Percentiles rank a stretch among this genome's conserved stretches.
These are phyloP conservation scores for Coffea eugenioides DNA, from an alignment of 257 asterid species.

Conservation along the genomic window DNA sequence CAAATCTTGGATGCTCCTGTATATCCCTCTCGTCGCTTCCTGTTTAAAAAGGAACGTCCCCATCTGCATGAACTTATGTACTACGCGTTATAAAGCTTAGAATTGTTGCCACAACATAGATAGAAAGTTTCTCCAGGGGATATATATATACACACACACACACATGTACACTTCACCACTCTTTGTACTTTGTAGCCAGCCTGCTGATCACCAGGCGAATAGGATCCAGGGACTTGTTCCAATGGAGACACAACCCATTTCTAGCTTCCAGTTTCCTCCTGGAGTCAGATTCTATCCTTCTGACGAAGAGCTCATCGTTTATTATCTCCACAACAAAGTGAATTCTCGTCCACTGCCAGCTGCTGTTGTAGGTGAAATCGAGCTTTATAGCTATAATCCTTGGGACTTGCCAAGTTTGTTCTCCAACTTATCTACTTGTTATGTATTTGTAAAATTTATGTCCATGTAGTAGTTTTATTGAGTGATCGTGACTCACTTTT, in stretches of 20 bases:
- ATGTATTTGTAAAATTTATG: too few relatives aligned
- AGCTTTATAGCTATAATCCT: constrained; percentile 56
- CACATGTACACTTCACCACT: not conserved
- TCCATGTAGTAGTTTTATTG: too few relatives aligned
- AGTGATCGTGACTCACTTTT: not conserved
- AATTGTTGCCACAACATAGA: not conserved
- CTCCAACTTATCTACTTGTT: not conserved
- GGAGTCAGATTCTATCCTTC: constrained; percentile 69
- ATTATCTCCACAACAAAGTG: constrained; percentile 48
- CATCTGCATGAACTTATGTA: constrained; percentile 13
- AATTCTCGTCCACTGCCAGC: constrained; percentile 51
- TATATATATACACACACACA: not conserved
- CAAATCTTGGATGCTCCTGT: not conserved
- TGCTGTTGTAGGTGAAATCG: constrained; percentile 46
- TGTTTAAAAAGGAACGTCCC: constrained; percentile 10
- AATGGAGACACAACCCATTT: constrained; percentile 19
- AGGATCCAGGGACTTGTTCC: not conserved
- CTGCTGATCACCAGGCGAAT: not conserved
- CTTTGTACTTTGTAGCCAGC: not conserved
- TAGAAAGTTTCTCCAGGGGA: not conserved
- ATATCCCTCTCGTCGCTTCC: not conserved
- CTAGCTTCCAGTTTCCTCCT: constrained; percentile 45
- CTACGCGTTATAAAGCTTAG: not conserved
- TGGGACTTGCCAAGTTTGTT: constrained; percentile 68
- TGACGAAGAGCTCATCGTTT: constrained; percentile 55